phyloP scores from a whole-genome alignment of 83 land plant genomes.

The Picea abies region DNA sequence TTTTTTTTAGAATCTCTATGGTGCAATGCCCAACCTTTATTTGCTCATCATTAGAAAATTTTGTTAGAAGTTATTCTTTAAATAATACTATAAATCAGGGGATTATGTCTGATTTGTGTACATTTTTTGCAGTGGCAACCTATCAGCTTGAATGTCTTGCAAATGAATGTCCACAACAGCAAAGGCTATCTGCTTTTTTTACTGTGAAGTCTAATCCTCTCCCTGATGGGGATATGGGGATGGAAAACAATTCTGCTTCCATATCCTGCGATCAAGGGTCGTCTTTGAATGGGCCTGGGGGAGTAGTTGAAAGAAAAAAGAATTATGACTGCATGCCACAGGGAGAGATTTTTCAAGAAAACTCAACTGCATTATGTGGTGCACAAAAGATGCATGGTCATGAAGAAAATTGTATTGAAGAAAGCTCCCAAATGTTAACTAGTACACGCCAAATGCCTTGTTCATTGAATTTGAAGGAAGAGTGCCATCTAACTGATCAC shows the following conservation, averaged over 20 bases:
- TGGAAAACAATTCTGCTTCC: not conserved
- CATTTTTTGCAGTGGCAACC: constrained; percentile 51
- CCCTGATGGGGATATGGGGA: not conserved
- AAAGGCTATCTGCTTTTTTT: constrained; percentile 62
- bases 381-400: not conserved
- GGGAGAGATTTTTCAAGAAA: not conserved
- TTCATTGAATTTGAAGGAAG: not conserved
- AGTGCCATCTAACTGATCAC: not conserved
- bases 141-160: constrained; percentile 75
- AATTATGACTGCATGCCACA: not conserved
- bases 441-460: not conserved
- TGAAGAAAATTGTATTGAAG: not conserved
- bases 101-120: not conserved
- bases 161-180: constrained; percentile 58
- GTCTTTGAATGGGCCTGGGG: not conserved
- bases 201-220: constrained; percentile 17
- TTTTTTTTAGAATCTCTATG: not conserved
- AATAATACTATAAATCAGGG: not conserved
- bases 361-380: not conserved
- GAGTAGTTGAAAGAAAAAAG: not conserved
- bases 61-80: not conserved
- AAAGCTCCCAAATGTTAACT: not conserved
- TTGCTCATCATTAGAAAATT: not conserved
- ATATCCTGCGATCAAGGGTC: not conserved
- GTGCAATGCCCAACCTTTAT: not conserved